phyloP scores from a whole-genome alignment of 257 asterid genomes.

The Henckelia pumila region DNA sequence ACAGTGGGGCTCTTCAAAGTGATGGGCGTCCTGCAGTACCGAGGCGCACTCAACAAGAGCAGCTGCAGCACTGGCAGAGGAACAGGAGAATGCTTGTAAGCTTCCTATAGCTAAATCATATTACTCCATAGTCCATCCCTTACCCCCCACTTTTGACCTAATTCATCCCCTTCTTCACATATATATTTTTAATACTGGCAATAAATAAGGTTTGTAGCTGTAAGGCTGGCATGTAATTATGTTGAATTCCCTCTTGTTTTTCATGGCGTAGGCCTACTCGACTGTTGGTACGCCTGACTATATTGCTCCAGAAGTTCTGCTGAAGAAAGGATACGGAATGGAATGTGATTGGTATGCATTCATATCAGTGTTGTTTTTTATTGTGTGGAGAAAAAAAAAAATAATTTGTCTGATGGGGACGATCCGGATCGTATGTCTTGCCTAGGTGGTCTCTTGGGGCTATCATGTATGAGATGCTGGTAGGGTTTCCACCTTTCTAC shows the following conservation, averaged over 20 bases:
- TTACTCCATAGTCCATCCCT: constrained; percentile 6
- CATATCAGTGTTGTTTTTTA: constrained; percentile 4
- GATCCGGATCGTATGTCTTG: constrained; percentile 17
- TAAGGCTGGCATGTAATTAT: constrained; percentile 16
- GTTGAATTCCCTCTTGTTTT: constrained; percentile 14
- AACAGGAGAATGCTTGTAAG: constrained; percentile 96
- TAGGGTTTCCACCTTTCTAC: constrained; percentile 96
- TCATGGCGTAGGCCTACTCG: constrained; percentile 77
- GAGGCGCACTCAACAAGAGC: constrained; percentile 95
- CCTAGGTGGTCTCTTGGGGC: constrained; percentile 98
- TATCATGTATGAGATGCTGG: constrained; percentile 97
- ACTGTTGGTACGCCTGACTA: constrained; percentile 99
- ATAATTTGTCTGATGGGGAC: constrained; percentile 21
- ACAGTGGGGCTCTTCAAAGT: constrained; percentile 80
- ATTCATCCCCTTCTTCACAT: background rate
- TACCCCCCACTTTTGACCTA: constrained; percentile 12
- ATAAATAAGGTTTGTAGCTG: constrained; percentile 10
- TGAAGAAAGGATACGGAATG: constrained; percentile 96
- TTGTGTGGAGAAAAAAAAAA: constrained; percentile 17
- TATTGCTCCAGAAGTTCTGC: constrained; percentile 93
- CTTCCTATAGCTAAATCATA: constrained; percentile 18
- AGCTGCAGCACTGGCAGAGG: constrained; percentile 89
- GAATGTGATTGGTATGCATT: constrained; percentile 91
- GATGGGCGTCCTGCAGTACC: constrained; percentile 91
- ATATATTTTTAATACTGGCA: background rate